Conservation (phyloP, 257 asterid species). For the Fraxinus pennsylvanica region DNA sequence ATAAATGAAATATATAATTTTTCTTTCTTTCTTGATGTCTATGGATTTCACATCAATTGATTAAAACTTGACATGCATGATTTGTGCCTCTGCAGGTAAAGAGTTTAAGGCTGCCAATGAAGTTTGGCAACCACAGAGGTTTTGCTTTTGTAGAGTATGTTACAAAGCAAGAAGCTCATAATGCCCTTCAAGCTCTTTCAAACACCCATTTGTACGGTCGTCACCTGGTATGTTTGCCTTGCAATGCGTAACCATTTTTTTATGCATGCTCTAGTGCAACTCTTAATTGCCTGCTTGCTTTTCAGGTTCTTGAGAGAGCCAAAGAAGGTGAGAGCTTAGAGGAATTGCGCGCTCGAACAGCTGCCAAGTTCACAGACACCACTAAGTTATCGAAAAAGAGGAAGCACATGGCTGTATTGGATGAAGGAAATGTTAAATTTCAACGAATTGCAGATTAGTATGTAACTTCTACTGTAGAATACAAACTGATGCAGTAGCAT, state of each 20-base stretch:
- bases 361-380: slow-evolving; percentile 68
- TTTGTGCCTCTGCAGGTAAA: slow-evolving; percentile 56
- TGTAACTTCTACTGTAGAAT: background rate
- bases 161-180: slow-evolving; percentile 88
- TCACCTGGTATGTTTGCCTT: slow-evolving; percentile 68
- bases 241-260: background rate
- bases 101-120: slow-evolving; percentile 78
- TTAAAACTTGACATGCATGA: background rate
- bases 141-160: slow-evolving; percentile 86
- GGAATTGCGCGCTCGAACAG: slow-evolving; percentile 79
- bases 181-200: slow-evolving; percentile 82
- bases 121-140: slow-evolving; percentile 82
- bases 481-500: too few relatives aligned
- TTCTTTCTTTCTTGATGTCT: background rate
- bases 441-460: slow-evolving; percentile 45
- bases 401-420: slow-evolving; percentile 55
- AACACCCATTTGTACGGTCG: slow-evolving; percentile 96
- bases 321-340: slow-evolving; percentile 95
- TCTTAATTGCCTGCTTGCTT: slow-evolving; percentile 17
- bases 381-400: slow-evolving; percentile 63
- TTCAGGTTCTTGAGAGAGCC: slow-evolving; percentile 91
- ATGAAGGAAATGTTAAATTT: slow-evolving; percentile 63
- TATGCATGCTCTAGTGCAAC: background rate
- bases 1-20: background rate
- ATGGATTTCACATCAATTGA: background rate